Evolutionary conservation across 257 asterid genomes (phyloP), one percentile per base, ranked within the genome.

Genomic region (Nicotiana undulata): DNA sequence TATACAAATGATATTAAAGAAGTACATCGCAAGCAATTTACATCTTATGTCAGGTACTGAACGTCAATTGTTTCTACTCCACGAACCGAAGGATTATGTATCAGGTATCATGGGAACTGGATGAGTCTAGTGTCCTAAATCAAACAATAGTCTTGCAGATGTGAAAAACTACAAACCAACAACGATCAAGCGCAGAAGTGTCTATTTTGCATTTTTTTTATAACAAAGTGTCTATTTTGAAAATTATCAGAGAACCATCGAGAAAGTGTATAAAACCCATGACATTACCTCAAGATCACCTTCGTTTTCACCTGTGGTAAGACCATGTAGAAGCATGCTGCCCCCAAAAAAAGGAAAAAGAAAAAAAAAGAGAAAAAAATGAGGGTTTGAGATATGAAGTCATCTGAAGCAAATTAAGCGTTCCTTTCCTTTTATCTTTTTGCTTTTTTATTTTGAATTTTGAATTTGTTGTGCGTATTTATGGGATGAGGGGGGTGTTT

Each of bases 301-400:
- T 79, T 91, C 92, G 61, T 84, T 91, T 89, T 95, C 98, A 83
- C 93, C 87, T 86, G 85, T 70, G 78, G 90, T 88, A 79, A 95
- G 92, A 82, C 99, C 98, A 88, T 89, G 98, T 85, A 95, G 83
- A 49, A 95, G 94, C 97, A 95, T 91, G 86, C 99, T 95, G 98
- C 91, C 89, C 49, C 49, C 11, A 9, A 40, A 40, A 40, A 40
- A 40, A 11, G 12, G 9, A 40, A 40, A 40, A 40, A 3, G 84
- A 64, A 82, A 53, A 64, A 20, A 79, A 26, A 15, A 40, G 31
- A 20, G 32, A 46, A 16, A 46, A 22, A 7, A 7, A 72, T 15
- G 24, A 77, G 63, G 76, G 65, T 81, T 80, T 22, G 44, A 75
- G 79, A 79, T 63, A 81, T 81, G 51, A 34, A 52, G 82, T 70